phyloP scores from a whole-genome alignment of 257 asterid genomes.

The Nicotiana benthamiana region DNA sequence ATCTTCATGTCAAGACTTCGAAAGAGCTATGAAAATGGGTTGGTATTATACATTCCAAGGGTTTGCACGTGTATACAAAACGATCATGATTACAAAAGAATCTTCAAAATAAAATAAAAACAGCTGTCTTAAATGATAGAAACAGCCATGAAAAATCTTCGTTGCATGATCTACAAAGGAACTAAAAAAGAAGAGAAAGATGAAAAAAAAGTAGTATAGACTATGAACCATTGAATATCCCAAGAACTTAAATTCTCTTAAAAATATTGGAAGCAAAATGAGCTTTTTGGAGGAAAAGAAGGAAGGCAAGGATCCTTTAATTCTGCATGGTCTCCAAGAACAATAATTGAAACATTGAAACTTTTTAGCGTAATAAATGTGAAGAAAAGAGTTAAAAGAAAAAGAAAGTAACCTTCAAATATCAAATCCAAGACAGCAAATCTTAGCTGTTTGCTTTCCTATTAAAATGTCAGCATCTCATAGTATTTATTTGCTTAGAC shows the following conservation, averaged over 20 bases:
- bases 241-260: conserved; percentile 27
- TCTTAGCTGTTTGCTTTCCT: conserved; percentile 48
- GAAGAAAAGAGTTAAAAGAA: background rate
- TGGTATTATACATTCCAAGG: background rate
- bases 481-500: conserved; percentile 35
- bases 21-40: background rate
- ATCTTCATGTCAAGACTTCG: background rate
- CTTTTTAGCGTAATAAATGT: conserved; percentile 22
- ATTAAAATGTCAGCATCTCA: conserved; percentile 30
- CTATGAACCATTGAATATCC: conserved; percentile 12
- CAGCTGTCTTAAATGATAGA: conserved; percentile 9
- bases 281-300: conserved; percentile 42
- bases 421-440: conserved; percentile 45
- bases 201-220: conserved; percentile 6
- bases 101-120: background rate
- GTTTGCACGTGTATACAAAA: conserved; percentile 15
- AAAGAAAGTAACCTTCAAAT: background rate
- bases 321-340: conserved; percentile 89
- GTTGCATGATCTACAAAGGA: conserved; percentile 17
- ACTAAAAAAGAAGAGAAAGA: background rate
- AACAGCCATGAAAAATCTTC: conserved; percentile 7
- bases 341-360: conserved; percentile 50
- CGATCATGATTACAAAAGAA: background rate
- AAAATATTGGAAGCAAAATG: conserved; percentile 26
- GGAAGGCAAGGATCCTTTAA: conserved; percentile 17